Evolutionary conservation across 2,329 filamentous ascomycete species (phyloP).

Genomic region (Ceratocystis variospora): DNA sequence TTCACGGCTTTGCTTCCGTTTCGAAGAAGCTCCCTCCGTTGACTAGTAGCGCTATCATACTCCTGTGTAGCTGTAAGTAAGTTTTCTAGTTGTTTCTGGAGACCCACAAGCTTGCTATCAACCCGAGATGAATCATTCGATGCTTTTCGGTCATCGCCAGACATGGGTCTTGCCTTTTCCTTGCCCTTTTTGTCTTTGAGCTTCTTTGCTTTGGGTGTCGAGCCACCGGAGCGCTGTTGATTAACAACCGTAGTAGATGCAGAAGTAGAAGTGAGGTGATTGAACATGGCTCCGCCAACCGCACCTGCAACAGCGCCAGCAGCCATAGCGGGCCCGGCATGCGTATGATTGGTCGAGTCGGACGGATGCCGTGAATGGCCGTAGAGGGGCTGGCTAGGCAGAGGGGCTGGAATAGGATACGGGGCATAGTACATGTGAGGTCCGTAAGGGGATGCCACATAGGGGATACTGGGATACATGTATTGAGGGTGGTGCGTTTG

Average conservation of each 20-base stretch:
- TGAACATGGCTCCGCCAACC: neutral
- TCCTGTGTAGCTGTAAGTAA: conserved; percentile 15
- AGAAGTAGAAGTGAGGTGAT: neutral
- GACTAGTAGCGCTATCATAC: conserved; percentile 7
- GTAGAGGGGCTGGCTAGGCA: neutral
- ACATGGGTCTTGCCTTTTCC: conserved; percentile 8
- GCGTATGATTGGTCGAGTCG: conserved; percentile 6
- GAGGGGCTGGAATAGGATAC: neutral
- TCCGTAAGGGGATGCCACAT: conserved; percentile 4
- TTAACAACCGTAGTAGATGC: neutral
- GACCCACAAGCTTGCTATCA: conserved; percentile 3
- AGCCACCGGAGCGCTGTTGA: conserved; percentile 13
- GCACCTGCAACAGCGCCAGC: conserved; percentile 15
- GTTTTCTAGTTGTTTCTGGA: conserved; percentile 4
- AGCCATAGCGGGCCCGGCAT: conserved; percentile 10
- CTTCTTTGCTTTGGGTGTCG: conserved; percentile 10
- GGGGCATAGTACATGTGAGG: conserved; percentile 5
- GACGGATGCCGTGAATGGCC: neutral
- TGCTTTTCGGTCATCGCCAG: neutral
- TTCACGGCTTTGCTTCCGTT: neutral
- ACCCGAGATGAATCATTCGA: conserved; percentile 1
- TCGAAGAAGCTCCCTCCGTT: neutral
- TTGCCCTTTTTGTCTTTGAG: conserved; percentile 10
- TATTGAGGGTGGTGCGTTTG: conserved; percentile 9
- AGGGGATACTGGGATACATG: conserved; percentile 12